Evolutionary conservation across 768 basidiomycete species (phyloP).

Genomic region (Sarcodon sp.): DNA sequence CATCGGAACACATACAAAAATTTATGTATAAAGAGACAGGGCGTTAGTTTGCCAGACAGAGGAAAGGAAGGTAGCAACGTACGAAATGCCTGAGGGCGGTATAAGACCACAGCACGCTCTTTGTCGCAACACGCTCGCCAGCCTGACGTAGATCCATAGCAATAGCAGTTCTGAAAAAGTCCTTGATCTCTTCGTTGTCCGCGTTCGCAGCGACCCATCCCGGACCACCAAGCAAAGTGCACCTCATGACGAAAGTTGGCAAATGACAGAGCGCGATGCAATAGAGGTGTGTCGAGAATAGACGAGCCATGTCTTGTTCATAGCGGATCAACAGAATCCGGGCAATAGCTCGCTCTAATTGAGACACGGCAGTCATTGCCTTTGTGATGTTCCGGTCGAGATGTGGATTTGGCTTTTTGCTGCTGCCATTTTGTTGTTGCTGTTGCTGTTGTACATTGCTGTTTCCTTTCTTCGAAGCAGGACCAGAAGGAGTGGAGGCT

Average conservation of each 20-base stretch:
- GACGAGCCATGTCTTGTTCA: slow-evolving; percentile 62
- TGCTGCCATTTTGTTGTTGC: slow-evolving; percentile 18
- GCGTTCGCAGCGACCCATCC: slow-evolving; percentile 60
- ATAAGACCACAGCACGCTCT: slow-evolving; percentile 71
- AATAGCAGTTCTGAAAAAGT: slow-evolving; percentile 57
- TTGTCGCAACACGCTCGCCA: slow-evolving; percentile 67
- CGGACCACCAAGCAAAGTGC: slow-evolving; percentile 45
- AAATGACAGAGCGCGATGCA: slow-evolving; percentile 51
- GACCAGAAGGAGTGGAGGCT: slow-evolving; percentile 31
- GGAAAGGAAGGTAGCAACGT: slow-evolving; percentile 15
- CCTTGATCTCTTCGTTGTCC: slow-evolving; percentile 58
- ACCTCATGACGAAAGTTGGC: slow-evolving; percentile 56
- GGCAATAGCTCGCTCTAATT: slow-evolving; percentile 57
- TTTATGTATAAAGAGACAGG: not conserved
- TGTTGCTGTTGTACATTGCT: slow-evolving; percentile 14
- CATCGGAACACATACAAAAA: not conserved
- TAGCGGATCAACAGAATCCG: slow-evolving; percentile 56
- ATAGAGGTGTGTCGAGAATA: slow-evolving; percentile 61
- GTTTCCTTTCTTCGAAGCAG: slow-evolving; percentile 21
- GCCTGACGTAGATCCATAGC: slow-evolving; percentile 71
- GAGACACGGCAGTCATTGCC: slow-evolving; percentile 47
- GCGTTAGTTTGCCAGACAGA: not conserved
- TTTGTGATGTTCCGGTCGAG: slow-evolving; percentile 41
- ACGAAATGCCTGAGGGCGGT: slow-evolving; percentile 69
- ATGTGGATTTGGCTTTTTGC: slow-evolving; percentile 29